Conservation (phyloP, 192 early-diverging fungal genomes). For the Coemansia sp. region DNA sequence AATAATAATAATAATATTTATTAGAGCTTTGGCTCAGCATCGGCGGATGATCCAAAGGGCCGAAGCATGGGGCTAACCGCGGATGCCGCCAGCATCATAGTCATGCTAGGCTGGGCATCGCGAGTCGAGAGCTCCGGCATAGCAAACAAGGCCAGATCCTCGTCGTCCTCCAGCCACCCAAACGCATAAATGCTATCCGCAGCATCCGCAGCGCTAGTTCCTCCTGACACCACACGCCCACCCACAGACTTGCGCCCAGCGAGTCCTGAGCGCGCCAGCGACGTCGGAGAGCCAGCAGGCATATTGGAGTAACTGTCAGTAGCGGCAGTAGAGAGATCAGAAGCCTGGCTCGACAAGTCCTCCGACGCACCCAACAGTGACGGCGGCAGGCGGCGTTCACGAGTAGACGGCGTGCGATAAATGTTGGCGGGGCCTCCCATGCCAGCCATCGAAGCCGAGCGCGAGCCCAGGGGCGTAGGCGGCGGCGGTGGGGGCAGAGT, state of each 20-base stretch:
- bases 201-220: not conserved
- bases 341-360: conserved; percentile 12
- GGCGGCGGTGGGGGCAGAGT: conserved; percentile 22
- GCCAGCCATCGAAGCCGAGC: conserved; percentile 1
- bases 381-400: not conserved
- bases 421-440: not conserved
- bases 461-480: conserved; percentile 13
- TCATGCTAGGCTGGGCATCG: conserved; percentile 28
- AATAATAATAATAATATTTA: not conserved
- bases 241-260: conserved; percentile 1
- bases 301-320: not conserved
- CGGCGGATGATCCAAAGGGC: conserved; percentile 20
- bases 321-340: conserved; percentile 14
- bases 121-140: conserved; percentile 31
- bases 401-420: not conserved
- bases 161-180: conserved; percentile 53
- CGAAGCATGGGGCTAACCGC: conserved; percentile 37
- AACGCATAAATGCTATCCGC: conserved; percentile 43
- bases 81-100: conserved; percentile 45
- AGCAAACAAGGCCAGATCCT: conserved; percentile 49
- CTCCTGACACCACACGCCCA: not conserved
- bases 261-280: not conserved
- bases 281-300: not conserved
- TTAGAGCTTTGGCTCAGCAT: conserved; percentile 6
- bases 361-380: not conserved